Percentiles rank a stretch among this genome's conserved stretches.
Conservation (phyloP, 306 rosid species). For the Prunus dulcis region DNA sequence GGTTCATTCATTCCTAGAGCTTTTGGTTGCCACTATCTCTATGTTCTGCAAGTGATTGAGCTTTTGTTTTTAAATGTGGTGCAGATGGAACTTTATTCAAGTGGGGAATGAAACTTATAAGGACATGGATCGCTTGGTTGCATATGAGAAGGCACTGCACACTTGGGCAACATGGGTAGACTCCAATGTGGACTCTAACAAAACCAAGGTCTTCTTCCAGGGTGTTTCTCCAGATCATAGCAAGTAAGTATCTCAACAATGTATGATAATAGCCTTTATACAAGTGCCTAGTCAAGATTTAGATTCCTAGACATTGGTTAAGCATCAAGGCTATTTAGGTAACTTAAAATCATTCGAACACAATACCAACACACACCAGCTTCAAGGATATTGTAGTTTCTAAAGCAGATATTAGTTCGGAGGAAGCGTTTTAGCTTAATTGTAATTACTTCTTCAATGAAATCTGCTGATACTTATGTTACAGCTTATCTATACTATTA, state of each 20-base stretch:
- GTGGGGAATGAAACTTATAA: slow-evolving; percentile 27
- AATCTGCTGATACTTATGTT: no score
- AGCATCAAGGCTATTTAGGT: no score
- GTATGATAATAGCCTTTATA: no score
- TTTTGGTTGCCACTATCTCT: not conserved
- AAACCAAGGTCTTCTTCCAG: slow-evolving; percentile 62
- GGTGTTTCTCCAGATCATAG: slow-evolving; percentile 78
- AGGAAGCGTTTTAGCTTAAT: no score
- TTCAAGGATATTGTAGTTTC: no score
- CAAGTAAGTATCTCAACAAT: slow-evolving; percentile 33
- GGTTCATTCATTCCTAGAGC: not conserved
- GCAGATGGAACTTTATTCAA: slow-evolving; percentile 69
- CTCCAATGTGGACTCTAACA: slow-evolving; percentile 34
- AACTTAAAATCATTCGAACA: no score
- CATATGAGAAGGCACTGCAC: slow-evolving; percentile 58
- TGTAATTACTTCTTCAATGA: no score
- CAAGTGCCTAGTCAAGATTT: no score
- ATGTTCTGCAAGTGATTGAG: not conserved
- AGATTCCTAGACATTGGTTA: no score
- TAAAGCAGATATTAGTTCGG: no score
- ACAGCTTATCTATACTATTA: no score
- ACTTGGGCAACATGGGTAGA: slow-evolving; percentile 91
- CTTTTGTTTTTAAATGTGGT: not conserved
- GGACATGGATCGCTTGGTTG: slow-evolving; percentile 71
- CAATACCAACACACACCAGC: no score